phyloP scores from a whole-genome alignment of 2,329 filamentous ascomycete species.

The Ophiostoma novo-ulmi region DNA sequence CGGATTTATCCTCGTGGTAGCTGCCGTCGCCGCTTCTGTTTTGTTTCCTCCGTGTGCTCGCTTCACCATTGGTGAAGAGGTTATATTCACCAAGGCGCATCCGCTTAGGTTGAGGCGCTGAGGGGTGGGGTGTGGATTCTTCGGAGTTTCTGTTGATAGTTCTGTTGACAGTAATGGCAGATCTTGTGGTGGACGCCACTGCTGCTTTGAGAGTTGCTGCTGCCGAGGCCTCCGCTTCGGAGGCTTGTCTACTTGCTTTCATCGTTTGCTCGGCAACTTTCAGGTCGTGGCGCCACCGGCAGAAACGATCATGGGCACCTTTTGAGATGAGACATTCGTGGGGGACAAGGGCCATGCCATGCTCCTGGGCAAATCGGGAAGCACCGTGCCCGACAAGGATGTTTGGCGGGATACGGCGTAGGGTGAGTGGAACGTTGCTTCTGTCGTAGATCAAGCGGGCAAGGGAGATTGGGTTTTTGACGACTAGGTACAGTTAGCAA shows the following conservation, averaged over 20 bases:
- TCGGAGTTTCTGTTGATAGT: neutral
- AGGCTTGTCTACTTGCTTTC: neutral
- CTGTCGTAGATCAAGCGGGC: conserved; percentile 77
- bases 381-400: conserved; percentile 83
- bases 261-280: conserved; percentile 34
- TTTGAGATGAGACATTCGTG: conserved; percentile 76
- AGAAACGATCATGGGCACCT: conserved; percentile 71
- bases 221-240: neutral
- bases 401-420: conserved; percentile 87
- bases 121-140: neutral
- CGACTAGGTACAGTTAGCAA: conserved; percentile 50
- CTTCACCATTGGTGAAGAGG: conserved; percentile 12
- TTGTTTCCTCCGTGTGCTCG: neutral
- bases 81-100: conserved; percentile 11
- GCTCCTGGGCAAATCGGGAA: conserved; percentile 74
- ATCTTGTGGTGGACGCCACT: neutral
- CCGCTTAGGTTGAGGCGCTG: conserved; percentile 22
- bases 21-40: conserved; percentile 23
- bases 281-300: conserved; percentile 73
- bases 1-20: neutral
- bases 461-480: conserved; percentile 87
- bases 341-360: conserved; percentile 67
- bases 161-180: neutral
- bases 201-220: neutral
- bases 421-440: conserved; percentile 69